Conservation (phyloP, 148 eudicot species). For the Rhododendron ferrugineum region DNA sequence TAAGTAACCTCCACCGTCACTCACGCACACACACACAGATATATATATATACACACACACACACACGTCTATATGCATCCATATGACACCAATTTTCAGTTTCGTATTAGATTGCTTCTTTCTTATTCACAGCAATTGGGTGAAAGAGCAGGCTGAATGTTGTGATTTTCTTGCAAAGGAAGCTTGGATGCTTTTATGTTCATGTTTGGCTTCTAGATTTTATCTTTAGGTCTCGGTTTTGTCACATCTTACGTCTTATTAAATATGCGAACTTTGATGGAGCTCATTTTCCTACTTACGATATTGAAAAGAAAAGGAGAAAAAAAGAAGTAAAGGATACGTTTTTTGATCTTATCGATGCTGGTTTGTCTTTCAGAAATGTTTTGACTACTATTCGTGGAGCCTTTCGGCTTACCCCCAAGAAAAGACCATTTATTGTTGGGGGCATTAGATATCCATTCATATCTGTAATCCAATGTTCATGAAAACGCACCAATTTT, state of each 20-base stretch:
- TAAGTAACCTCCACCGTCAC: neutral
- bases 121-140: neutral
- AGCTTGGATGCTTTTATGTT: neutral
- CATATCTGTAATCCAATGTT: neutral
- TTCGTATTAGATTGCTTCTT: neutral
- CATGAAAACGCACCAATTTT: neutral
- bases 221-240: neutral
- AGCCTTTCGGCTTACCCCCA: neutral
- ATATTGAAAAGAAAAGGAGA: neutral
- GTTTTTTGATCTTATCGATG: neutral
- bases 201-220: neutral
- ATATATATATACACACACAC: no score
- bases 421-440: neutral
- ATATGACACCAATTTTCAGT: neutral
- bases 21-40: neutral
- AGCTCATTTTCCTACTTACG: neutral
- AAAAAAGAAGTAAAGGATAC: neutral
- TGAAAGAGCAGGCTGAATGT: neutral
- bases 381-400: neutral
- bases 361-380: neutral
- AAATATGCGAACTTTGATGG: neutral
- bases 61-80: neutral
- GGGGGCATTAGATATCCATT: neutral
- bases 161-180: neutral
- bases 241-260: neutral